Evolutionary conservation across 1,139 yeast genomes (phyloP), one percentile per base, ranked within the genome.

Genomic region (Nakaseomyces kungkrabaensis): DNA sequence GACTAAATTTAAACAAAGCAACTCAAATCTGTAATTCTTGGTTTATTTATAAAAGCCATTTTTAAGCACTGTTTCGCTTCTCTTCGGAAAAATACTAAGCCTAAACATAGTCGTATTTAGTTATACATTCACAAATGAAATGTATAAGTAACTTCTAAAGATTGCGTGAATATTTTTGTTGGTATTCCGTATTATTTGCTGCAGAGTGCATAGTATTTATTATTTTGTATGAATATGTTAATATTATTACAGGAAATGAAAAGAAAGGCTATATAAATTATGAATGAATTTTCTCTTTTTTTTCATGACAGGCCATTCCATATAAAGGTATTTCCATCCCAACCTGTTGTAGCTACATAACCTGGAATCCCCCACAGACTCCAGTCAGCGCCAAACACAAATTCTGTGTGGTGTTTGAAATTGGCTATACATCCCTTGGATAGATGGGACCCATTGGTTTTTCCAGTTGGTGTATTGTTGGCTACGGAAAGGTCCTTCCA

Each of bases 341-440:
- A 92, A 1, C 96, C 96, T 0, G 92, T 84, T 26, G 96, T 81
- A 8, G 95, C 95, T 22, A 85, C 90, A 88, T 95, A 90, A 0
- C 97, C 97, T 3, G 94, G 95, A 56, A 83, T 82, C 8, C 97
- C 97, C 97, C 97, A 92, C 50, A 92, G 69, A 58, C 95, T 84
- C 83, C 96, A 92, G 68, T 92, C 97, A 55, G 92, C 84, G n/a
- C 95, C 97, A 56, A 86, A 79, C 2, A 85, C 97, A 69, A 92
- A 92, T 70, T 92, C 98, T 38, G 80, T 75, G 68, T 92, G 97
- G 46, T 68, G 70, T 33, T 76, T 74, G 72, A 88, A 85, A n/a
- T 77, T 75, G 7, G 78, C 79, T 38, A 73, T 68, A 50, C 81
- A 72, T 0, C 81, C 79, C 46, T 71, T 73, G 34, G 70, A 69